These are phyloP conservation scores for Dryas octopetala DNA, from an alignment of 306 rosid species.

Conservation along the genomic window DNA sequence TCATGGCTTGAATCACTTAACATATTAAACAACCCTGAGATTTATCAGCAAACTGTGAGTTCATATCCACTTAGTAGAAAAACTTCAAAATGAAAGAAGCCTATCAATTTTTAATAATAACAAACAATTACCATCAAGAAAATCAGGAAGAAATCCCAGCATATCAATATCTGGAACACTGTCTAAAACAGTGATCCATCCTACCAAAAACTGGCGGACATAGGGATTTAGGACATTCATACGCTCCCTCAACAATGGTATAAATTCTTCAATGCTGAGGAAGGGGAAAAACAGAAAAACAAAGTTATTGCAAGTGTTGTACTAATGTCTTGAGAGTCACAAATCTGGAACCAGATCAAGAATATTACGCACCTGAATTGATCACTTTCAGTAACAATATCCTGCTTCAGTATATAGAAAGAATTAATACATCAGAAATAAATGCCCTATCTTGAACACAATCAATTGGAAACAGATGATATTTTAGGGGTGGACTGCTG, in stretches of 20 bases:
- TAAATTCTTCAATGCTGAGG: slow-evolving; percentile 92
- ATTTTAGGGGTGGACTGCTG: background rate
- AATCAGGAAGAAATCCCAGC: slow-evolving; percentile 97
- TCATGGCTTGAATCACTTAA: slow-evolving; percentile 96
- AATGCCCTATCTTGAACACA: slow-evolving; percentile 21
- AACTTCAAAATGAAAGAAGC: slow-evolving; percentile 13
- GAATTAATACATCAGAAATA: slow-evolving; percentile 23
- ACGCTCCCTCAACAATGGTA: slow-evolving; percentile 98
- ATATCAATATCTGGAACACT: slow-evolving; percentile 98
- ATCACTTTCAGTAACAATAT: slow-evolving; percentile 97
- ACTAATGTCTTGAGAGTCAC: background rate
- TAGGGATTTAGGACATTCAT: slow-evolving; percentile 96
- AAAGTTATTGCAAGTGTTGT: slow-evolving; percentile 18
- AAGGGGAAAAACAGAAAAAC: slow-evolving; percentile 26
- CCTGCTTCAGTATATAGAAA: slow-evolving; percentile 65
- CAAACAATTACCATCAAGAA: slow-evolving; percentile 67
- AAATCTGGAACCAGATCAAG: slow-evolving; percentile 20
- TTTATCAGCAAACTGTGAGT: slow-evolving; percentile 26
- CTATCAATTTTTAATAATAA: slow-evolving; percentile 8
- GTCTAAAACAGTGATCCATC: slow-evolving; percentile 98
- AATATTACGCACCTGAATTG: slow-evolving; percentile 83
- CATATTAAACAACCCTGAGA: slow-evolving; percentile 96
- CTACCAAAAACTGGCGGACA: slow-evolving; percentile 99
- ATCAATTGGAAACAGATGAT: slow-evolving; percentile 24
- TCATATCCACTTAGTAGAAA: slow-evolving; percentile 21